Base-by-base conservation (phyloP, 352 stramenopile genomes). In the Thraustochytrium striatum region DNA sequence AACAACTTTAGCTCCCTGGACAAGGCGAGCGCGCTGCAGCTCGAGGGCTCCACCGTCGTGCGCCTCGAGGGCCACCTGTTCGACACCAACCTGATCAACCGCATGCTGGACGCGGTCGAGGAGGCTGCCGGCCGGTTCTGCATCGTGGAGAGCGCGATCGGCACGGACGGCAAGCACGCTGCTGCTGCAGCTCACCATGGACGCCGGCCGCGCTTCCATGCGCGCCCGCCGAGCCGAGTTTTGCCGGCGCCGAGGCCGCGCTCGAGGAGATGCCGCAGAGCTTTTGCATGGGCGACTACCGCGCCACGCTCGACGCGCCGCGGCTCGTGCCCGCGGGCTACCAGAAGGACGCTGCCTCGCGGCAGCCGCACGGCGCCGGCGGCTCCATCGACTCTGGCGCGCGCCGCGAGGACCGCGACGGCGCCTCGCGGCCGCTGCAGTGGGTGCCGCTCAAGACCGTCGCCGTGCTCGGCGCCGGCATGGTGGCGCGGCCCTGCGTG, bases 11-110 rank as follows among this genome's bases (percentile, higher is more conserved):
- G 41, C 7, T 32, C 44, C 21, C 25, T 47, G 28, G 57, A 79
- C 35, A 35, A 59, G 41, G 1, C 28, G 28, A 53, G 57, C 28
- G 62, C 65, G 39, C 72, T 82, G n/a, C 50, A 91, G 44, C 83
- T 94, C 25, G 89, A 87, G 2, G 89, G 89, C 9, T 92, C 85
- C 82, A 93, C 89, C 0, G 93, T 90, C 53, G 28, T 96, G 38
- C 84, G 90, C 1, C 81, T 96, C 3, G 84, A 95, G 70, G 94
- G 94, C 1, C 94, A 98, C 83, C 85, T 98, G 43, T 98, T 98
- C 83, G 94, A 98, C 88, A 96, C 90, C 9, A 92, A 92, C 33
- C 84, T 98, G 30, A 97, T 98, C 83, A 98, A 98, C 84, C 89
- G 96, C 79, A 85, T 97, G 7, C 85, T 98, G 13, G 94, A 98